phyloP scores from a whole-genome alignment of 2,329 filamentous ascomycete species.

The Shiraia sp. region DNA sequence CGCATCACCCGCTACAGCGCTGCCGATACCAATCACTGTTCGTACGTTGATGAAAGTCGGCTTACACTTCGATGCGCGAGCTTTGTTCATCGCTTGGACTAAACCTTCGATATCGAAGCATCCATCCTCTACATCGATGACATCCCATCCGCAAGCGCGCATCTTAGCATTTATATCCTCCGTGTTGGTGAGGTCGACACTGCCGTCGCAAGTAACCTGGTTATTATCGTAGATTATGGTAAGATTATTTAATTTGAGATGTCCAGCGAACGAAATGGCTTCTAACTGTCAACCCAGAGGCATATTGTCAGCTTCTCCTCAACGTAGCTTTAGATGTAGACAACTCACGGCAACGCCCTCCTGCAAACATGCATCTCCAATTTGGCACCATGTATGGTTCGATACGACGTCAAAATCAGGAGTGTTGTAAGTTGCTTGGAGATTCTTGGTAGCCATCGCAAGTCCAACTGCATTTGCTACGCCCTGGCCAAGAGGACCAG shows the following conservation, averaged over 20 bases:
- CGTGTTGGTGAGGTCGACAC: slow-evolving; percentile 57
- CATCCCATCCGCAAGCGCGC: slow-evolving; percentile 60
- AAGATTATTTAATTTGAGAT: slow-evolving; percentile 60
- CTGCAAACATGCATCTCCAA: slow-evolving; percentile 62
- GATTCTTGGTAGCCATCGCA: slow-evolving; percentile 61
- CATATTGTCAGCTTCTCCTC: slow-evolving; percentile 57
- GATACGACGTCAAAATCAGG: slow-evolving; percentile 54
- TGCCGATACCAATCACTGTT: slow-evolving; percentile 61
- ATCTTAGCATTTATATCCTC: slow-evolving; percentile 64
- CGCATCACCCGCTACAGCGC: slow-evolving; percentile 51
- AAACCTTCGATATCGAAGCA: slow-evolving; percentile 56
- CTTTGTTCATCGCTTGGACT: slow-evolving; percentile 52
- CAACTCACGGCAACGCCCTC: slow-evolving; percentile 56
- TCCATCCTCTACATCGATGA: slow-evolving; percentile 58
- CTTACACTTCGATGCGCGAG: slow-evolving; percentile 51
- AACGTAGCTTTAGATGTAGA: no score
- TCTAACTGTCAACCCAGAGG: slow-evolving; percentile 61
- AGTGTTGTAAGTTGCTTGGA: slow-evolving; percentile 58
- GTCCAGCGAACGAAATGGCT: slow-evolving; percentile 60
- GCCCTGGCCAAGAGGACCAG: slow-evolving; percentile 62
- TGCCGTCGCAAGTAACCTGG: slow-evolving; percentile 63
- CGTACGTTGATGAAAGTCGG: slow-evolving; percentile 63
- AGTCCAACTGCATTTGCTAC: slow-evolving; percentile 64
- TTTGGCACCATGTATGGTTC: slow-evolving; percentile 61
- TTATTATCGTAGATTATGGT: slow-evolving; percentile 65